Conservation (phyloP, 2,329 filamentous ascomycete species). For the Monosporascus ibericus region DNA sequence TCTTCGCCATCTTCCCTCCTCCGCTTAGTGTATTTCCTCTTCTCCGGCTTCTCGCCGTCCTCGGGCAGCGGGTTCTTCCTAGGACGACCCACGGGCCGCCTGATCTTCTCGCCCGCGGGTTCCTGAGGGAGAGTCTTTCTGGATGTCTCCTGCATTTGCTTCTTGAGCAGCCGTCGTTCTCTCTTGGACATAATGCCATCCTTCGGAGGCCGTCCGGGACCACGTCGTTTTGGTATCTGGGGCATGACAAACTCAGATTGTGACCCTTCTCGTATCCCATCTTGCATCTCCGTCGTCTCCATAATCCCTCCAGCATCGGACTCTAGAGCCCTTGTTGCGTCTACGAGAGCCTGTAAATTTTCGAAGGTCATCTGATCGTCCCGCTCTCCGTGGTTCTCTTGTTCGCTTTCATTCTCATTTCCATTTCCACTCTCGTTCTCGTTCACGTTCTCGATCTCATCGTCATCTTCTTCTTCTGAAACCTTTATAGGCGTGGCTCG, state of each 20-base stretch:
- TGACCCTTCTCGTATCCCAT: neutral
- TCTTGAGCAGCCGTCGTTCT: constrained; percentile 60
- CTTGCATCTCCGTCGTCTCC: constrained; percentile 7
- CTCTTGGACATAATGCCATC: constrained; percentile 80
- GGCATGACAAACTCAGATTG: constrained; percentile 30
- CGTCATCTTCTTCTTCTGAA: constrained; percentile 20
- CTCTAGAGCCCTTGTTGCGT: neutral
- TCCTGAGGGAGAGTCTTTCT: constrained; percentile 46
- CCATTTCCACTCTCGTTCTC: constrained; percentile 19
- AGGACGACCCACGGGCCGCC: constrained; percentile 60
- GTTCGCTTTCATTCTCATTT: constrained; percentile 17
- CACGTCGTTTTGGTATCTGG: constrained; percentile 59
- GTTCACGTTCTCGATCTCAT: constrained; percentile 30
- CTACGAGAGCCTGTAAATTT: neutral
- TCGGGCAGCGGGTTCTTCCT: constrained; percentile 58
- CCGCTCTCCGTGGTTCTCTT: constrained; percentile 10
- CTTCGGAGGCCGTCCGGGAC: constrained; percentile 75
- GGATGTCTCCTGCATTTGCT: constrained; percentile 45
- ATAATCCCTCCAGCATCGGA: neutral
- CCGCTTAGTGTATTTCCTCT: constrained; percentile 60
- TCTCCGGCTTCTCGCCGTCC: constrained; percentile 50
- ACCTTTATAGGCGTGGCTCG: constrained; percentile 30
- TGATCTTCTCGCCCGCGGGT: constrained; percentile 43
- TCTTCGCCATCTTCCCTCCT: constrained; percentile 53
- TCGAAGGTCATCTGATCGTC: neutral